These are phyloP conservation scores for Acanthamoeba rhysodes DNA, from an alignment of 208 protist species.

Conservation along the genomic window DNA sequence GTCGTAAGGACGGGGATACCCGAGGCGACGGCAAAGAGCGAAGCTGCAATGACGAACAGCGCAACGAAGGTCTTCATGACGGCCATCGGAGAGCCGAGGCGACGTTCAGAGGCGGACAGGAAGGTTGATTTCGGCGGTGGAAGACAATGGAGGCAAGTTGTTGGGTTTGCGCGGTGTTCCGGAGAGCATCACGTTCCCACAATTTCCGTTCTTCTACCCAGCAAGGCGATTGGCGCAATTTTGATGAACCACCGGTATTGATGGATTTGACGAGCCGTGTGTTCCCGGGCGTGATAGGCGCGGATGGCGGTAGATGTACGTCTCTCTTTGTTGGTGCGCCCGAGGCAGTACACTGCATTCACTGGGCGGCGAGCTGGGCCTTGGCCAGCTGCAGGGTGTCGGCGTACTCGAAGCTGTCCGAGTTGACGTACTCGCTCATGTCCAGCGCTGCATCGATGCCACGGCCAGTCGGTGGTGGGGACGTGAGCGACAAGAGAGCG, in stretches of 20 bases:
- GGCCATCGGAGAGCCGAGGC: no score
- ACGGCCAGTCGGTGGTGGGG: not conserved
- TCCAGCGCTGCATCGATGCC: conserved; percentile 19
- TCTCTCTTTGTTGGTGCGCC: not conserved
- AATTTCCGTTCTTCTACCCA: no score
- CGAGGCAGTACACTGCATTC: no score
- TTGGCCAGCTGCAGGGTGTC: conserved; percentile 54
- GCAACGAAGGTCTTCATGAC: not conserved
- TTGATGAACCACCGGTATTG: no score
- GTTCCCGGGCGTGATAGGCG: not conserved
- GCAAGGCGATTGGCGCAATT: no score
- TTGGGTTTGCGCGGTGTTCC: no score
- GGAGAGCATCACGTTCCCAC: no score
- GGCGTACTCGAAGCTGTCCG: conserved; percentile 70
- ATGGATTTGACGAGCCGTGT: no score
- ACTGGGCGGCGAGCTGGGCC: conserved; percentile 29
- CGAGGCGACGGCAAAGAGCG: not conserved
- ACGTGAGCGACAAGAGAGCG: not conserved
- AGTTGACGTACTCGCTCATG: conserved; percentile 55
- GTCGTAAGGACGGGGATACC: not conserved
- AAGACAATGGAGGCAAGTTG: no score
- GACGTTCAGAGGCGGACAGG: no score
- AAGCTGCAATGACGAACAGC: not conserved
- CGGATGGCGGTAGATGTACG: not conserved
- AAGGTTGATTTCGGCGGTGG: no score